phyloP scores from a whole-genome alignment of 108 stramenopile species.

The Cyclotella atomus region DNA sequence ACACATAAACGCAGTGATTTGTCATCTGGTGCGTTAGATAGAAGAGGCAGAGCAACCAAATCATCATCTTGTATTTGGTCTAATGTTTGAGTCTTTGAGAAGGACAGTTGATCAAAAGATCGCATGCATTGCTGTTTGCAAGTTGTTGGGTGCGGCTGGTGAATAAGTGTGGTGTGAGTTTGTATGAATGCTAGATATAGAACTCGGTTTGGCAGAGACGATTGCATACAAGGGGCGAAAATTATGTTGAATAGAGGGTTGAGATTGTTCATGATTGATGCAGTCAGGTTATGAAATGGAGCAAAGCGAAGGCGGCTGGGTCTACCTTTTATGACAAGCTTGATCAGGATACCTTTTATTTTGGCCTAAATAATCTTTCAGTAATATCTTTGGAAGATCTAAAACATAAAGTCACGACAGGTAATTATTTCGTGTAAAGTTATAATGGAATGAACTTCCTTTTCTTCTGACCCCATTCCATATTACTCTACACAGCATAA shows the following conservation, averaged over 20 bases:
- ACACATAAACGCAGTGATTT: conserved; percentile 24
- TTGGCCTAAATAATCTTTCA: too few species aligned
- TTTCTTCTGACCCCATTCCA: too few species aligned
- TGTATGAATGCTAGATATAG: conserved; percentile 1
- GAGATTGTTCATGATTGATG: neutral
- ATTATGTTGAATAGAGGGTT: neutral
- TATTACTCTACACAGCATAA: neutral
- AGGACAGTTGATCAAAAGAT: neutral
- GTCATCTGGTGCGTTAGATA: neutral
- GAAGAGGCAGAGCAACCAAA: conserved; percentile 30
- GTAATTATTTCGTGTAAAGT: too few species aligned
- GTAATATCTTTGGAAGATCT: too few species aligned
- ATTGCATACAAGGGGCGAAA: conserved; percentile 9
- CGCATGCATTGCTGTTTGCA: conserved; percentile 12
- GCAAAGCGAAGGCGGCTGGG: too few species aligned
- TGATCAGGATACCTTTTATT: too few species aligned
- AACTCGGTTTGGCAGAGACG: neutral
- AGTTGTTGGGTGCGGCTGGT: neutral
- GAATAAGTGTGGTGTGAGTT: neutral
- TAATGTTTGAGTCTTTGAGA: neutral
- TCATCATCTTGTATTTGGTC: conserved; percentile 31
- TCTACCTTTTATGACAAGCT: too few species aligned
- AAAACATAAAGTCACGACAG: too few species aligned
- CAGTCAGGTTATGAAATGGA: too few species aligned
- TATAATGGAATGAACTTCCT: too few species aligned